Percentiles rank a stretch among this genome's conserved stretches.
phyloP scores from a whole-genome alignment of 495 filamentous ascomycete genomes.

The Hamigera avellanea region DNA sequence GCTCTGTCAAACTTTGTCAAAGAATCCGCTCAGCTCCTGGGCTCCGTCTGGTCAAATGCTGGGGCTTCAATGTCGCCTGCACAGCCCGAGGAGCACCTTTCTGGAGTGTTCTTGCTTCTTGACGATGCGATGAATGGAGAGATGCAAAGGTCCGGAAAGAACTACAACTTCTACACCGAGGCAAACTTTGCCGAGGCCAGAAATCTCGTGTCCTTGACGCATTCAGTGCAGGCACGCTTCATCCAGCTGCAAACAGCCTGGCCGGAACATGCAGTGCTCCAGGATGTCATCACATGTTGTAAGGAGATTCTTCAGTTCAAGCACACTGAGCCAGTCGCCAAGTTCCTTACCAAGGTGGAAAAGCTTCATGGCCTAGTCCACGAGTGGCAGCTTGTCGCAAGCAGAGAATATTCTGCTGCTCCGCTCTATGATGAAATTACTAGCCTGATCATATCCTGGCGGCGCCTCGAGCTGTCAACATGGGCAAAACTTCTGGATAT shows the following conservation, averaged over 20 bases:
- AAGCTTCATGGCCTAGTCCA: conserved; percentile 70
- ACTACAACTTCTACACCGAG: conserved; percentile 85
- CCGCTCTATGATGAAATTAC: conserved; percentile 65
- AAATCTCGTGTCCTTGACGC: conserved; percentile 53
- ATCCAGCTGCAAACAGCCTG: conserved; percentile 52
- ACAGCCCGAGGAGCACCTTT: conserved; percentile 43
- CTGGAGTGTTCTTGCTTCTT: conserved; percentile 54
- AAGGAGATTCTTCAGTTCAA: conserved; percentile 60
- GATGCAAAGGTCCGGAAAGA: conserved; percentile 14
- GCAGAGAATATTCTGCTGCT: conserved; percentile 58
- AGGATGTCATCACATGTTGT: conserved; percentile 64
- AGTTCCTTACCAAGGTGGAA: conserved; percentile 71
- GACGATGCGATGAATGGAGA: conserved; percentile 41
- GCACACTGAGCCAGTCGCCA: conserved; percentile 78
- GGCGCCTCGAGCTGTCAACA: conserved; percentile 77
- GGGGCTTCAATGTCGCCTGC: conserved; percentile 20
- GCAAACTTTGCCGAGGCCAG: conserved; percentile 62
- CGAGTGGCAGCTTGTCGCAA: conserved; percentile 89
- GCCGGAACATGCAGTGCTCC: conserved; percentile 64
- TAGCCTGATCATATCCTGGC: conserved; percentile 68
- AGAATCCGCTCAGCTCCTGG: conserved; percentile 25
- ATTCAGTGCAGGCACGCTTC: conserved; percentile 57
- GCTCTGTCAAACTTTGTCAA: conserved; percentile 25
- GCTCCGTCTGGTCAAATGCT: conserved; percentile 24
- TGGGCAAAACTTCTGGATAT: conserved; percentile 87